Conservation (phyloP, 2,329 filamentous ascomycete genomes). For the Cordyceps cateniannulata region DNA sequence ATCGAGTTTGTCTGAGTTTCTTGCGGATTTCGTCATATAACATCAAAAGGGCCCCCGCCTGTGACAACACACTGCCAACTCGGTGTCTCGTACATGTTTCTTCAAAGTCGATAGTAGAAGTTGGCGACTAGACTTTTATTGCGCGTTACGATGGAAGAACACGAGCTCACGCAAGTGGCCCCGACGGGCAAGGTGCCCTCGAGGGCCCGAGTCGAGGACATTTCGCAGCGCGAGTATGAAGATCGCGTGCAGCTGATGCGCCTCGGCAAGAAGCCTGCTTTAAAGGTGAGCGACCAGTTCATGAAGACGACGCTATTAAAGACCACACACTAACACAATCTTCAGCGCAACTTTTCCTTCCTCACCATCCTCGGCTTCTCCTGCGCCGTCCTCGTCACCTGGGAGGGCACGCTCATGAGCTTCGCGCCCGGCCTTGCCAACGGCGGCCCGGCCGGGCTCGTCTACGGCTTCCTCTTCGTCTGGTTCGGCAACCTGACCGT, state of each 20-base stretch:
- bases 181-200: not conserved
- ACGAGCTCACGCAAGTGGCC: not conserved
- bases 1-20: not conserved
- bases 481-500: conserved; percentile 40
- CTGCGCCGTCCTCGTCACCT: conserved; percentile 47
- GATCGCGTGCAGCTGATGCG: conserved; percentile 5
- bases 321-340: not conserved
- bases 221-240: conserved; percentile 7
- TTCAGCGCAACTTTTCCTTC: conserved; percentile 41
- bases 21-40: not conserved
- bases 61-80: not conserved
- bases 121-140: not conserved
- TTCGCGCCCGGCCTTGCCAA: conserved; percentile 34
- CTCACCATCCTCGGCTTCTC: conserved; percentile 45
- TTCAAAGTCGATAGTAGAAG: not conserved
- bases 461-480: conserved; percentile 44
- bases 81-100: not conserved
- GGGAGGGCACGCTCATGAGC: conserved; percentile 37
- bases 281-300: conserved; percentile 5
- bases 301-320: not conserved
- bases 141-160: not conserved
- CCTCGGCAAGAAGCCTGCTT: conserved; percentile 7
- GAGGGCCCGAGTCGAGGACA: not conserved
- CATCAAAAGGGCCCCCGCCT: not conserved
- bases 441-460: conserved; percentile 45